phyloP scores from a whole-genome alignment of 2,329 filamentous ascomycete genomes.

The Fusarium mundagurra region DNA sequence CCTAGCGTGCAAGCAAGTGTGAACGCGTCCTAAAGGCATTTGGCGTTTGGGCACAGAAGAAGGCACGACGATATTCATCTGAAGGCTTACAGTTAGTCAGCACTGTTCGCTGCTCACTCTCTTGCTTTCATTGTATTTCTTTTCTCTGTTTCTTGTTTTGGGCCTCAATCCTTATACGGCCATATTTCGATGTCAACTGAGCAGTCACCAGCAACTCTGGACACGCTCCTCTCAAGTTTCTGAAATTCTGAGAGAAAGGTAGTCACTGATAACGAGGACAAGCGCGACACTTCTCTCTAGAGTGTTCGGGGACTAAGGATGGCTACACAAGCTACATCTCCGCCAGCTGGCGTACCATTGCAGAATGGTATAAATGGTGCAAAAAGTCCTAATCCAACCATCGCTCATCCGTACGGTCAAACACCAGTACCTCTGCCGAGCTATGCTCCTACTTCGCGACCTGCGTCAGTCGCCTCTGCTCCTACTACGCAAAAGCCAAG shows the following conservation, averaged over 20 bases:
- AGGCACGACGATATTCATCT: background rate
- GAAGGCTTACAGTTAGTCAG: background rate
- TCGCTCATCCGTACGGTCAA: background rate
- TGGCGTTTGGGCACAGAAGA: background rate
- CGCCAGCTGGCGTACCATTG: background rate
- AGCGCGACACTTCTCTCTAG: constrained; percentile 7
- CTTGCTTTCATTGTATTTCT: background rate
- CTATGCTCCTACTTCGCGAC: constrained; percentile 9
- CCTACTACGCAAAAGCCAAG: background rate
- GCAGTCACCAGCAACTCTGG: background rate
- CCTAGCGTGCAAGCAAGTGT: constrained; percentile 12
- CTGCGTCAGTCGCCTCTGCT: constrained; percentile 5
- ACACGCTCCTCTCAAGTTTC: constrained; percentile 14
- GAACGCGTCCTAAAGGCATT: constrained; percentile 20
- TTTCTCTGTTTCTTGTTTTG: background rate
- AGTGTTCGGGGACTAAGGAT: constrained; percentile 7
- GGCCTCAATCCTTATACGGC: background rate
- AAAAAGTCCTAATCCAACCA: constrained; percentile 1
- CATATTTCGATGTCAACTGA: background rate
- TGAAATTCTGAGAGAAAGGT: background rate
- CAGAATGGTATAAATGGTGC: constrained; percentile 13
- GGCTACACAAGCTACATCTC: constrained; percentile 7
- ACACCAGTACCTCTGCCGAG: constrained; percentile 18
- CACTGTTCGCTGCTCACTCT: background rate
- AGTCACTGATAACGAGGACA: background rate